Evolutionary conservation across 148 eudicot genomes (phyloP).

Genomic region (Fagopyrum esculentum): DNA sequence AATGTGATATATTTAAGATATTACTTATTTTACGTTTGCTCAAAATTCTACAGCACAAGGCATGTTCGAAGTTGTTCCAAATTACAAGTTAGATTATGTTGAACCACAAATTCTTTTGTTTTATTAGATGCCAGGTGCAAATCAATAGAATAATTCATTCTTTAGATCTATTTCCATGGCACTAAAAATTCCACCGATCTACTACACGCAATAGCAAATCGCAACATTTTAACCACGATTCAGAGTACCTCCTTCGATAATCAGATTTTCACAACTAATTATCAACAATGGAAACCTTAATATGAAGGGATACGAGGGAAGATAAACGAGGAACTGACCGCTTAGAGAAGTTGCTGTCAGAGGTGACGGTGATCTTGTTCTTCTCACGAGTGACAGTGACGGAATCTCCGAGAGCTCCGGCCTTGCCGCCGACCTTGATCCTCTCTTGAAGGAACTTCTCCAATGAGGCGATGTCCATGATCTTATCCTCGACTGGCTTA

Average conservation of each 20-base stretch:
- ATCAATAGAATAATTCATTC: no score
- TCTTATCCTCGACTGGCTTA: slow-evolving; percentile 73
- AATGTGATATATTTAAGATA: no score
- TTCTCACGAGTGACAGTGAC: slow-evolving; percentile 58
- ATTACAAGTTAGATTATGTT: no score
- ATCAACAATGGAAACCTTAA: not conserved
- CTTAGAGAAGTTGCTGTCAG: slow-evolving; percentile 55
- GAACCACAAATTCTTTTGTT: no score
- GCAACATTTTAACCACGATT: not conserved
- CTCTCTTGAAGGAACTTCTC: slow-evolving; percentile 76
- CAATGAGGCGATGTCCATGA: slow-evolving; percentile 68
- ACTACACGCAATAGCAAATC: no score
- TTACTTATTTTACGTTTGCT: no score
- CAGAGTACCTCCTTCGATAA: not conserved
- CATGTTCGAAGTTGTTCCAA: no score
- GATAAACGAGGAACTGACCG: slow-evolving; percentile 22
- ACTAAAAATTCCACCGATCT: no score
- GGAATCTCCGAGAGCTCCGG: slow-evolving; percentile 66
- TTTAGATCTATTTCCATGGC: no score
- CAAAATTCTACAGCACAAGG: no score
- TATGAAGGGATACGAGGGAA: not conserved
- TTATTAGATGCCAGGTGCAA: no score
- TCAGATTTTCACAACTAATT: not conserved
- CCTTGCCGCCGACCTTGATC: slow-evolving; percentile 67
- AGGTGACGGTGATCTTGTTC: slow-evolving; percentile 57